These are phyloP conservation scores for Geotrichum australiense DNA, from an alignment of 1,139 yeast genomes.

Conservation along the genomic window DNA sequence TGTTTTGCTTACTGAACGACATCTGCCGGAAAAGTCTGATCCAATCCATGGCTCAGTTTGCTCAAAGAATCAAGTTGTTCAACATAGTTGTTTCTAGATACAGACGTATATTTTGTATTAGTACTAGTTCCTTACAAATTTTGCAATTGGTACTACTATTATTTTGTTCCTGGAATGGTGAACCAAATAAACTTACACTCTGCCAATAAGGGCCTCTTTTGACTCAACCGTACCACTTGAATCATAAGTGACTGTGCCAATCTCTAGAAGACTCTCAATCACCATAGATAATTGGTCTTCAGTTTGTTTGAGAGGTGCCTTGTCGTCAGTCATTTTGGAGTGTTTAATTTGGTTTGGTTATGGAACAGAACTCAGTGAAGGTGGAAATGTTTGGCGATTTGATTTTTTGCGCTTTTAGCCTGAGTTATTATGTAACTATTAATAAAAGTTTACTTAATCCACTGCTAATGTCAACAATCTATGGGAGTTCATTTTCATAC, in stretches of 20 bases:
- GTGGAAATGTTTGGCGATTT: no score
- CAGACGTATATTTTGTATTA: background rate
- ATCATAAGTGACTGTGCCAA: conserved; percentile 89
- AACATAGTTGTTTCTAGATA: background rate
- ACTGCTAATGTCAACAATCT: no score
- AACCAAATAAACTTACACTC: conserved; percentile 22
- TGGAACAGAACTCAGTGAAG: no score
- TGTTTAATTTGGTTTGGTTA: background rate
- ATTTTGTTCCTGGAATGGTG: background rate
- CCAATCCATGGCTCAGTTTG: conserved; percentile 25
- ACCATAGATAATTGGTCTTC: conserved; percentile 60
- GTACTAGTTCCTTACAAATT: no score
- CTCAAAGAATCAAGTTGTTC: conserved; percentile 13
- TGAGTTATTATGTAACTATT: no score
- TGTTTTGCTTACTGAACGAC: conserved; percentile 46
- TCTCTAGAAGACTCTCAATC: conserved; percentile 79
- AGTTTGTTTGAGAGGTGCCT: conserved; percentile 26
- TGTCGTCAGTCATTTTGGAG: conserved; percentile 10
- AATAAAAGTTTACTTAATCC: no score
- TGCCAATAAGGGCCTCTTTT: conserved; percentile 45
- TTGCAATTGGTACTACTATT: background rate
- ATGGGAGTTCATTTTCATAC: no score
- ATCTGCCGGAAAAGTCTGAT: conserved; percentile 62
- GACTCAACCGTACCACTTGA: conserved; percentile 77
- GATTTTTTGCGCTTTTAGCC: no score